A percentile compares a stretch with the other conserved stretches of the same genome.
These are phyloP conservation scores for Salicornia ramosissima DNA, from an alignment of 148 eudicot species.

Conservation along the genomic window DNA sequence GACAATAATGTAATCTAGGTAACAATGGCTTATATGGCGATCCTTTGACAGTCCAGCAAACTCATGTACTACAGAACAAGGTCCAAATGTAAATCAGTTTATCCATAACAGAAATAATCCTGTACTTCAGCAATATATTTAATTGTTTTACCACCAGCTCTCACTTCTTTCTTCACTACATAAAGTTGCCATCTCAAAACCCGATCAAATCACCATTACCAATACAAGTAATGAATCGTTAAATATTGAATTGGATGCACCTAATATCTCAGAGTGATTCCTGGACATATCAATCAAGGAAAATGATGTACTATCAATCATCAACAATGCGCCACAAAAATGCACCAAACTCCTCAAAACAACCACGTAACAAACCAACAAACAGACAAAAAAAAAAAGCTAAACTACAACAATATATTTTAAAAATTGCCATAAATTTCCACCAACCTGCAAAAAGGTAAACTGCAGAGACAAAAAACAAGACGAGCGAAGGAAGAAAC, in stretches of 20 bases:
- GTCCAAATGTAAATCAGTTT: no score
- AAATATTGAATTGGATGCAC: no score
- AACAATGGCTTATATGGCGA: not conserved
- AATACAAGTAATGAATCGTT: no score
- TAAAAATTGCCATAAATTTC: not conserved
- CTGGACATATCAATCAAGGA: no score
- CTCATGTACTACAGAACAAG: not conserved
- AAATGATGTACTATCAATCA: no score
- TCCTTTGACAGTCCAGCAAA: not conserved
- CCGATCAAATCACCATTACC: no score
- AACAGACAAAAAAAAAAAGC: not conserved
- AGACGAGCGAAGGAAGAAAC: slow-evolving; percentile 58
- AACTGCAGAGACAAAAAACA: slow-evolving; percentile 41
- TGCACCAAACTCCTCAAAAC: not conserved
- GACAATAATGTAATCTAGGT: not conserved
- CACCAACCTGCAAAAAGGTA: slow-evolving; percentile 62
- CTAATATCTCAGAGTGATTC: no score
- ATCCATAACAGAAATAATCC: no score
- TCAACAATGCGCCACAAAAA: not conserved
- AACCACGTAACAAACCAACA: not conserved
- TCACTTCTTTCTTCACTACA: no score
- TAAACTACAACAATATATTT: not conserved
- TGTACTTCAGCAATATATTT: no score
- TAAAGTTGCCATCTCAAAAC: no score
- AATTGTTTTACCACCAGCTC: no score